These are phyloP conservation scores for Effrenium voratum DNA, from an alignment of 73 alveolate genomes.

Conservation along the genomic window DNA sequence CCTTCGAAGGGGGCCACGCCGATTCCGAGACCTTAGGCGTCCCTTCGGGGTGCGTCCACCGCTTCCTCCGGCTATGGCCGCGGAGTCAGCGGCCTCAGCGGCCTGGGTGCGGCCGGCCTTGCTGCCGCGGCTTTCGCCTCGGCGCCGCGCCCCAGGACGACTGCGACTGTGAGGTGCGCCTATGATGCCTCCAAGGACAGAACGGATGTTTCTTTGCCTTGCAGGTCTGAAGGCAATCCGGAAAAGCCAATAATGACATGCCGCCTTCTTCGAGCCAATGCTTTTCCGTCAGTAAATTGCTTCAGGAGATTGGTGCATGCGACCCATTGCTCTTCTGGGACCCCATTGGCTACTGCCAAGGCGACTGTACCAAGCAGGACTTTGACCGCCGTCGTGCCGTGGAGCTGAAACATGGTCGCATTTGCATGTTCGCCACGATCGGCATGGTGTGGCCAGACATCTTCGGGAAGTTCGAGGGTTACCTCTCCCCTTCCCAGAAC, in stretches of 20 bases:
- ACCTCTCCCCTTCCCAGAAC: conserved; percentile 45
- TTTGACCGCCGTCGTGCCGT: conserved; percentile 93
- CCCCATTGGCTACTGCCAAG: conserved; percentile 84
- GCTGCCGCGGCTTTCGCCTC: conserved; percentile 5
- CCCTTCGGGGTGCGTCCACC: background rate
- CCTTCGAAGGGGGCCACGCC: background rate
- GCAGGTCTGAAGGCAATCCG: too few species aligned
- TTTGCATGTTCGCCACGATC: conserved; percentile 80
- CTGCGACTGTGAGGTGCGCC: conserved; percentile 38
- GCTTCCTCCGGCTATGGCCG: background rate
- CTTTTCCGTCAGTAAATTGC: too few species aligned
- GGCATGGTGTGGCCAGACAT: conserved; percentile 93
- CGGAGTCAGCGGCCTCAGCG: conserved; percentile 29
- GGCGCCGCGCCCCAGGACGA: background rate
- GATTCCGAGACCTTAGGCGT: background rate
- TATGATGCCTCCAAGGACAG: background rate
- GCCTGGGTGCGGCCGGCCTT: conserved; percentile 12
- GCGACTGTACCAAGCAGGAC: conserved; percentile 92
- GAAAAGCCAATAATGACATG: too few species aligned
- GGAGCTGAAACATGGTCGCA: conserved; percentile 89
- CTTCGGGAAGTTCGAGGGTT: conserved; percentile 91
- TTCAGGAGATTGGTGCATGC: conserved; percentile 94
- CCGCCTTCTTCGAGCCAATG: too few species aligned
- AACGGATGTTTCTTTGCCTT: too few species aligned
- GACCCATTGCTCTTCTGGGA: conserved; percentile 92